Percentiles rank a stretch among this genome's conserved stretches.
Evolutionary conservation across 2,329 filamentous ascomycete genomes (phyloP).

Genomic region (Aspergillus melleus): DNA sequence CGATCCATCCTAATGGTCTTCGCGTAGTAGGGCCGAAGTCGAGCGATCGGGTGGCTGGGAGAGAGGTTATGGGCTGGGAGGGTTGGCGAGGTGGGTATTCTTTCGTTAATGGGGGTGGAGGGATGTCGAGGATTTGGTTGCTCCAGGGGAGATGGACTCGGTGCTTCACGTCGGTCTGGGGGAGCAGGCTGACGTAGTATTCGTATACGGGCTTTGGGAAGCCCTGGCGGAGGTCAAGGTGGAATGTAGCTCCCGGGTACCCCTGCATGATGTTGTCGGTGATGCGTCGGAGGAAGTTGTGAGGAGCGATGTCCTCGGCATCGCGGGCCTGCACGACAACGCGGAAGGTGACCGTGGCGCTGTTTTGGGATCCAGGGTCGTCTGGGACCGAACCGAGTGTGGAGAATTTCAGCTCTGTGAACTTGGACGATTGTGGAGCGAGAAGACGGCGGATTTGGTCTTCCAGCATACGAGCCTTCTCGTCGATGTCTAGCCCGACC

Average conservation of each 20-base stretch:
- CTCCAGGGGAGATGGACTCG: conserved; percentile 28
- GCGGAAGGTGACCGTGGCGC: conserved; percentile 43
- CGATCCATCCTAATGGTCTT: conserved; percentile 34
- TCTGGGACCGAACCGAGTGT: conserved; percentile 30
- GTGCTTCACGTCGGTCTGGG: conserved; percentile 26
- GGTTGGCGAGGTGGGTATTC: conserved; percentile 18
- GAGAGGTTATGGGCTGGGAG: conserved; percentile 15
- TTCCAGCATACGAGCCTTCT: conserved; percentile 50
- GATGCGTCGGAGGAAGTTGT: conserved; percentile 37
- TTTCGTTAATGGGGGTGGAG: conserved; percentile 17
- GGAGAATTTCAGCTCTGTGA: conserved; percentile 31
- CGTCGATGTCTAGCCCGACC: conserved; percentile 46
- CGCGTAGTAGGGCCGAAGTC: conserved; percentile 24
- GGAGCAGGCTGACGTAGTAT: conserved; percentile 30
- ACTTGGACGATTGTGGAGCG: conserved; percentile 33
- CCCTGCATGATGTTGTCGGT: conserved; percentile 43
- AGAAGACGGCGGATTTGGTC: conserved; percentile 44
- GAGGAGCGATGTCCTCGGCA: conserved; percentile 34
- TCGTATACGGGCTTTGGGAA: conserved; percentile 38
- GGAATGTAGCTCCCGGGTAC: conserved; percentile 40
- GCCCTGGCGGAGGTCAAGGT: conserved; percentile 34
- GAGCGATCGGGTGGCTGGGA: conserved; percentile 5
- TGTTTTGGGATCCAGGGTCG: conserved; percentile 43
- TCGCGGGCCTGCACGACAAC: conserved; percentile 48
- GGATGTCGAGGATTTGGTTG: conserved; percentile 19